These are phyloP conservation scores for Phoenix dactylifera DNA, from an alignment of 176 grass and related monocot species.

Conservation along the genomic window DNA sequence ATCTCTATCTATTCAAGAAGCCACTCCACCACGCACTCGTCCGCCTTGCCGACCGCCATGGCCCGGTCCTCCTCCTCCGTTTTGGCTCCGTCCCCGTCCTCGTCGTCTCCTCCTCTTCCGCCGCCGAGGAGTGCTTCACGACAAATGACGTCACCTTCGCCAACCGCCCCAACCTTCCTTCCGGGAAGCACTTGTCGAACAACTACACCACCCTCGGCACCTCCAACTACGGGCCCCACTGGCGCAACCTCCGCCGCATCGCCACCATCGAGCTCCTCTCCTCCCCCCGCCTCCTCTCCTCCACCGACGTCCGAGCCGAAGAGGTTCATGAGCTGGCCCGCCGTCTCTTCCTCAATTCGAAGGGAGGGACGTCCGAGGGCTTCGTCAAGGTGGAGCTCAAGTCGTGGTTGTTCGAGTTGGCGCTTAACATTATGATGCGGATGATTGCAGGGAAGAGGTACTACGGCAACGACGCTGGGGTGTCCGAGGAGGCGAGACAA, in stretches of 20 bases:
- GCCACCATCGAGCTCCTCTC: constrained; percentile 47
- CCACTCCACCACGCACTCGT: too few relatives aligned
- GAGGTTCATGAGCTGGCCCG: constrained; percentile 37
- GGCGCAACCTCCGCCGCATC: constrained; percentile 50
- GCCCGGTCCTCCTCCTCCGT: constrained; percentile 42
- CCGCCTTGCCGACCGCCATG: constrained; percentile 10
- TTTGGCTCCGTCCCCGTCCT: constrained; percentile 35
- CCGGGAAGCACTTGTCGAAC: constrained; percentile 7
- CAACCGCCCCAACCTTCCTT: constrained; percentile 38
- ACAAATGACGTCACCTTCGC: constrained; percentile 43
- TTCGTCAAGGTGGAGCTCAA: constrained; percentile 41
- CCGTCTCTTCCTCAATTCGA: constrained; percentile 5
- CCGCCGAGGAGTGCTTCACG: constrained; percentile 53
- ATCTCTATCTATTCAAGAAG: too few relatives aligned
- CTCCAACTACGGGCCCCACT: constrained; percentile 31
- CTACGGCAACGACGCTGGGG: constrained; percentile 25
- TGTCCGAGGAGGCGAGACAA: constrained; percentile 33
- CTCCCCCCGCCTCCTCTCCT: constrained; percentile 19
- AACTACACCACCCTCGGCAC: constrained; percentile 22
- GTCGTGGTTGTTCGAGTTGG: constrained; percentile 43
- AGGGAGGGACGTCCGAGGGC: background rate
- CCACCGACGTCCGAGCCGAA: constrained; percentile 19
- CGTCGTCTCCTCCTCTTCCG: constrained; percentile 26
- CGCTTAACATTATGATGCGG: constrained; percentile 49
- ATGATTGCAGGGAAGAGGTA: constrained; percentile 50